Base-by-base conservation (phyloP, 1,139 yeast species). In the Magnusiomyces magnusii region DNA sequence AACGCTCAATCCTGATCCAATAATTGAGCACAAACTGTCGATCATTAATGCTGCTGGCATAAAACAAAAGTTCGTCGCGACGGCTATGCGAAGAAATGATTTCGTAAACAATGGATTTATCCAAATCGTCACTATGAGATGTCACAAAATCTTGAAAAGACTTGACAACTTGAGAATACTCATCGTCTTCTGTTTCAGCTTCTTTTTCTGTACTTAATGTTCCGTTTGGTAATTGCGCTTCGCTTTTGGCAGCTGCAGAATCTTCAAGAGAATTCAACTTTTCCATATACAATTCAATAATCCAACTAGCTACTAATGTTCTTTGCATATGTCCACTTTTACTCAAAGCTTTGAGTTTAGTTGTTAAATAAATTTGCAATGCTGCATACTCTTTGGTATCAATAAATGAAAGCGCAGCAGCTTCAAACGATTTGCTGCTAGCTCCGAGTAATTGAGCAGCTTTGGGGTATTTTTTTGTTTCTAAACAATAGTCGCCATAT, bases 261-360 rank as follows among this genome's bases (percentile, higher is more conserved):
- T 83, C 81, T 71, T 92, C 98, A 58, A 79, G 82, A 70, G 91
- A 93, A 2, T 60, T 60, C 2, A 81, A 67, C 60, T 75, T 75
- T 59, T 80, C 84, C 70, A 84, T 75, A 60, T 73, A 81, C 15
- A 87, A 72, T 73, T 91, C 95, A 5, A 89, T 79, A 47, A 92
- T 82, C 97, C 97, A 92, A 60, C 87, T 82, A 0, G 92, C 83
- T n/a, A 92, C 71, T 60, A 90, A 78, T 0, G 80, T 76, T 44
- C 80, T 73, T 66, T 86, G 87, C 68, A 87, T 80, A 51, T 75
- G 47, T 73, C 79, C 63, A 59, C 67, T 54, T 61, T 75, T 70
- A 61, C 77, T 66, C 64, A 80, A 61, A 64, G 64, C 57, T 52
- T 71, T 67, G 56, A 87, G 77, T 65, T 88, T 86, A 0, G 78